A percentile compares a stretch with the other conserved stretches of the same genome.
Evolutionary conservation across 768 basidiomycete genomes (phyloP).

Genomic region (Tylopilus cervinicoccineus): DNA sequence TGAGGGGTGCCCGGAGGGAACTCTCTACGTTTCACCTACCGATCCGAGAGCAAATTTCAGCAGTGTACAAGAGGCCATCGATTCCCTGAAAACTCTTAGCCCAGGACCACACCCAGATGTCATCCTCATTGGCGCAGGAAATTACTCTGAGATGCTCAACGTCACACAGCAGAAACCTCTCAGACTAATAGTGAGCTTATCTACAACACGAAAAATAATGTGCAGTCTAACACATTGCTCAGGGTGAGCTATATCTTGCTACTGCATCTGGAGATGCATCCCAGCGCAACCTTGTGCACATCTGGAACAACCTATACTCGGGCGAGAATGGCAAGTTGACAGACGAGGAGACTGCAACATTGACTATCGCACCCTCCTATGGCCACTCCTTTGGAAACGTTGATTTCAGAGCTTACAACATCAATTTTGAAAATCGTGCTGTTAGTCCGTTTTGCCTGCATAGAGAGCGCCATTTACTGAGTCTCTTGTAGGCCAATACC

Average conservation of each 20-base stretch:
- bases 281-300: conserved; percentile 46
- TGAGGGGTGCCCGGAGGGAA: conserved; percentile 51
- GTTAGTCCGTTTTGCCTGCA: conserved; percentile 31
- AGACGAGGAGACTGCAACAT: conserved; percentile 56
- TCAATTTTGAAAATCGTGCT: conserved; percentile 65
- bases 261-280: conserved; percentile 40
- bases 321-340: conserved; percentile 35
- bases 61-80: conserved; percentile 52
- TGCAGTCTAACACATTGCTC: conserved; percentile 1
- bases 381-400: conserved; percentile 47
- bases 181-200: conserved; percentile 46
- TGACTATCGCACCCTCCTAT: conserved; percentile 51
- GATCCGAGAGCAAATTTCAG: conserved; percentile 45
- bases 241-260: conserved; percentile 49
- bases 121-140: conserved; percentile 55
- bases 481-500: conserved; percentile 43
- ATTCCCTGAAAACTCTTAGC: conserved; percentile 52
- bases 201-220: neutral
- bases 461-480: neutral
- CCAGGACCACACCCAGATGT: conserved; percentile 36
- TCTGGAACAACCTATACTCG: conserved; percentile 48
- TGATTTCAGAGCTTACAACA: conserved; percentile 64
- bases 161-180: conserved; percentile 51
- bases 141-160: conserved; percentile 58
- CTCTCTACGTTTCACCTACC: conserved; percentile 52